These are phyloP conservation scores for Sanghuangporus baumii DNA, from an alignment of 1,284 basidiomycete genomes.

Conservation along the genomic window DNA sequence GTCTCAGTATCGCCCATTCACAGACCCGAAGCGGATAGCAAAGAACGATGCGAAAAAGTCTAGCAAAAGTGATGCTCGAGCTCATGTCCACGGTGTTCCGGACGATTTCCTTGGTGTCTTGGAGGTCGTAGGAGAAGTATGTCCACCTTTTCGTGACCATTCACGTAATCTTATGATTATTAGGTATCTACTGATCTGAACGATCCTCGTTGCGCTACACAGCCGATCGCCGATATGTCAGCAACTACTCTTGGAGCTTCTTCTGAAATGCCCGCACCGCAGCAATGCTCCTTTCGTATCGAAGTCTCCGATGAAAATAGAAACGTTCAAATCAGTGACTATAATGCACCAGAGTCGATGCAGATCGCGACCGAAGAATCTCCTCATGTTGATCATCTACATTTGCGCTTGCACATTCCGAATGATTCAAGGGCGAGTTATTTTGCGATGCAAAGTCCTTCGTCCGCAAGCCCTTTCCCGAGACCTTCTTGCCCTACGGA, in stretches of 20 bases:
- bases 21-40: conserved; percentile 6
- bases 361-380: background rate
- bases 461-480: background rate
- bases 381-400: background rate
- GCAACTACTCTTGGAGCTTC: no score
- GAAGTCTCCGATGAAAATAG: no score
- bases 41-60: conserved; percentile 6
- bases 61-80: background rate
- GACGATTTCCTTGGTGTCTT: background rate
- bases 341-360: background rate
- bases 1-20: conserved; percentile 8
- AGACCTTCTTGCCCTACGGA: background rate
- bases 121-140: background rate
- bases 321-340: background rate
- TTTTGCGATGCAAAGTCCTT: background rate
- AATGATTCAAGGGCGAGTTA: background rate
- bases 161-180: background rate
- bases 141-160: background rate
- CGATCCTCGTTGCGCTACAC: background rate
- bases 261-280: no score
- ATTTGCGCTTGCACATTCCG: background rate
- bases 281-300: no score
- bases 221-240: no score
- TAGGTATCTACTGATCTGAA: background rate
- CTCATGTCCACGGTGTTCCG: conserved; percentile 5